A percentile compares a stretch with the other conserved stretches of the same genome.
Conservation (phyloP, 164 flowering plant species). For the Kingdonia uniflora region DNA sequence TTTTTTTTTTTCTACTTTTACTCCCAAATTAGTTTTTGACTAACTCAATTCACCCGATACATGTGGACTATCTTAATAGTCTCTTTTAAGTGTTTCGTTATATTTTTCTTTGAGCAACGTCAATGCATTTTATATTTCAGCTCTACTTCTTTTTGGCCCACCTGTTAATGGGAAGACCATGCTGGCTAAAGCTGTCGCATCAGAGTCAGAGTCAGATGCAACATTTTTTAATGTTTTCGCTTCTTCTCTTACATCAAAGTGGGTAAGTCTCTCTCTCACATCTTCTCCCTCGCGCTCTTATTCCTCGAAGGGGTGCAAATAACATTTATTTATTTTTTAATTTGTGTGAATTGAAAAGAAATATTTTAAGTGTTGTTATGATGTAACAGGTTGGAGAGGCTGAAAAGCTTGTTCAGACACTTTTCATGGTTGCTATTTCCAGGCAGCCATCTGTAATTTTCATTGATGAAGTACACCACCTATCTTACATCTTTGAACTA, state of each 20-base stretch:
- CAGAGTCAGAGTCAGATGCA: constrained; percentile 90
- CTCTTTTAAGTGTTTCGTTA: too few species aligned
- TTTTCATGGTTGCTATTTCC: constrained; percentile 86
- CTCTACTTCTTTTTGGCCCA: constrained; percentile 98
- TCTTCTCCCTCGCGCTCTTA: too few species aligned
- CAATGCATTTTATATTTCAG: constrained; percentile 22
- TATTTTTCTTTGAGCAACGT: too few species aligned
- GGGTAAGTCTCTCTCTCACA: constrained; percentile 51
- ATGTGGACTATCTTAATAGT: too few species aligned
- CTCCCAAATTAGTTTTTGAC: too few species aligned
- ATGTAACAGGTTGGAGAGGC: constrained; percentile 84
- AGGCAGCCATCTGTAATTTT: constrained; percentile 94
- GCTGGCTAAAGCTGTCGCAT: constrained; percentile 99
- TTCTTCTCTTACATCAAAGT: constrained; percentile 92
- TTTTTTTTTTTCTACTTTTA: too few species aligned
- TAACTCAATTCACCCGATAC: too few species aligned
- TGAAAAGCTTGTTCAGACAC: constrained; percentile 95
- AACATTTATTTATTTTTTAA: too few species aligned
- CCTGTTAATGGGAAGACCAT: constrained; percentile 99
- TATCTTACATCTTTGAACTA: background rate
- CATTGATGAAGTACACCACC: constrained; percentile 76
- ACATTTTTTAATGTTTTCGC: constrained; percentile 97
- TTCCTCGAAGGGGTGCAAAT: too few species aligned
- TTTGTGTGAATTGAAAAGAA: background rate
- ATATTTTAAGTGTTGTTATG: constrained; percentile 3